phyloP scores from a whole-genome alignment of 441 rosid species.

The Melastoma candidum region DNA sequence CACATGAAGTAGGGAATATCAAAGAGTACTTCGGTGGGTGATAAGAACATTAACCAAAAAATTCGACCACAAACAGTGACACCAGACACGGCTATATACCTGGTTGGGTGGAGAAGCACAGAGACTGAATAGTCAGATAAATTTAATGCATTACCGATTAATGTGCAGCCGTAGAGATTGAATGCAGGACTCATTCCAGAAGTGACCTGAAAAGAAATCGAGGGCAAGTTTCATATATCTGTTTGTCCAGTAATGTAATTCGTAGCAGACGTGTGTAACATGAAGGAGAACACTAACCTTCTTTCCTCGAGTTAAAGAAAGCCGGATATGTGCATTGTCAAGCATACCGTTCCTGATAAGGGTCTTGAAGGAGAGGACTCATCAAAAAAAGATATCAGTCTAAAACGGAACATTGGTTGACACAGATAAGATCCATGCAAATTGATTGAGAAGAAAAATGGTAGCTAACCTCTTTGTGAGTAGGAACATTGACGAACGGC shows the following conservation, averaged over 20 bases:
- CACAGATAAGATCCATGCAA: not conserved
- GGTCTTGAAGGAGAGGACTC: slow-evolving; percentile 24
- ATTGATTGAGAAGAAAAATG: not conserved
- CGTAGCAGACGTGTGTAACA: too few species aligned
- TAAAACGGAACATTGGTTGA: not conserved
- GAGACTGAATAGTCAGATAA: too few species aligned
- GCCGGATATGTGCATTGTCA: slow-evolving; percentile 73
- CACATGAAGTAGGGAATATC: not conserved
- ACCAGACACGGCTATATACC: too few species aligned
- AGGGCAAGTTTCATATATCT: not conserved
- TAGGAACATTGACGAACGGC: slow-evolving; percentile 74
- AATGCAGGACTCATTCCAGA: slow-evolving; percentile 90
- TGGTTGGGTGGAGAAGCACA: too few species aligned
- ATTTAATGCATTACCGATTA: slow-evolving; percentile 41
- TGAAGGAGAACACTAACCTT: slow-evolving; percentile 36
- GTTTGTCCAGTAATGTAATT: too few species aligned
- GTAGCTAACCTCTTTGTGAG: slow-evolving; percentile 42
- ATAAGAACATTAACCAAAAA: too few species aligned
- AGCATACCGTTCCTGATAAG: slow-evolving; percentile 78
- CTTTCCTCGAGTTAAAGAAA: slow-evolving; percentile 85
- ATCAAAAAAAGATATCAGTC: not conserved
- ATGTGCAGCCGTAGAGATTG: slow-evolving; percentile 73
- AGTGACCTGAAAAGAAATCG: slow-evolving; percentile 58
- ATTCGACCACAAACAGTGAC: too few species aligned
- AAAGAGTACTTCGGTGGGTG: not conserved